Conservation (phyloP, 305 asterid genomes). For the Lippia alba region DNA sequence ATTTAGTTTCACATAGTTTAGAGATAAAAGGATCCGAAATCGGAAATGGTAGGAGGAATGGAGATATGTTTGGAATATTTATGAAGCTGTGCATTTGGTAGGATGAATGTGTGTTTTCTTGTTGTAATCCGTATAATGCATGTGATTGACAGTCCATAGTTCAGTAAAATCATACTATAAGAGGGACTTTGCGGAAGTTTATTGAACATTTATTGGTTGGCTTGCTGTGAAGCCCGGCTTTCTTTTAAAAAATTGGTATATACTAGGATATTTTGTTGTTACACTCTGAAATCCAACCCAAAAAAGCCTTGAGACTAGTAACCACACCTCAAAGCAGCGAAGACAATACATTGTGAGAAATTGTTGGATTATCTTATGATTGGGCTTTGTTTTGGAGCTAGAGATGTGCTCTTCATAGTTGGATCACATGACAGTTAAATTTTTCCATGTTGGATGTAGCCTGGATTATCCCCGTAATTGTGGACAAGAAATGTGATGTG, state of each 20-base stretch:
- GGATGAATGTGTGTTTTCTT: not conserved
- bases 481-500: too few species aligned
- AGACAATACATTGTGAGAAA: not conserved
- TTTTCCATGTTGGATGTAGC: too few species aligned
- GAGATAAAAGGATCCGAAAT: not conserved
- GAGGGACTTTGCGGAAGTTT: constrained; percentile 1
- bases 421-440: too few species aligned
- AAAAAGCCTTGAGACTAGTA: not conserved
- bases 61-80: not conserved
- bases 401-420: too few species aligned
- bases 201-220: not conserved
- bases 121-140: constrained; percentile 2
- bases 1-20: constrained; percentile 15
- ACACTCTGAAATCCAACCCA: not conserved
- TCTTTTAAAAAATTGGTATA: not conserved
- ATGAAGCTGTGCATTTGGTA: not conserved
- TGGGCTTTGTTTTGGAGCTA: too few species aligned
- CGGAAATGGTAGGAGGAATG: too few species aligned
- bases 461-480: too few species aligned
- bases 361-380: not conserved
- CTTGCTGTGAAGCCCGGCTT: not conserved
- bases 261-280: not conserved
- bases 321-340: not conserved
- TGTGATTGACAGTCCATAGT: constrained; percentile 13
- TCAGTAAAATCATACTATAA: constrained; percentile 8